A percentile compares a stretch with the other conserved stretches of the same genome.
phyloP scores from a whole-genome alignment of 495 filamentous ascomycete genomes.

The Penicillium arizonense region DNA sequence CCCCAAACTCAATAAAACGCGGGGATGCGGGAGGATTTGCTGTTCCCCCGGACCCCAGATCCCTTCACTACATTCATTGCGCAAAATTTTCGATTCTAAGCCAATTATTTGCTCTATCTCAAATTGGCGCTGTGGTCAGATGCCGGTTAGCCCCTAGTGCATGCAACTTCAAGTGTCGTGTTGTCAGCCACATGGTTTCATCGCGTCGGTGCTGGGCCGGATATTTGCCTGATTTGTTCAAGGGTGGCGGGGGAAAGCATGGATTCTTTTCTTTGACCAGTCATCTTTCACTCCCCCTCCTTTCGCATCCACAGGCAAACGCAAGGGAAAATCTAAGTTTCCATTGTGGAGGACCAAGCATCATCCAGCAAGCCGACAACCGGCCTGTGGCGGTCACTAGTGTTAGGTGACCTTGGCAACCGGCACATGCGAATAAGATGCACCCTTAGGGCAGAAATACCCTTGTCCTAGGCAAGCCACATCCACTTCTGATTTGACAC shows the following conservation, averaged over 20 bases:
- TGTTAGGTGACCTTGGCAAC: neutral
- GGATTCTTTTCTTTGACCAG: neutral
- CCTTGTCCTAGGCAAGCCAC: too few species aligned
- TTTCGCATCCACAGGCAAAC: neutral
- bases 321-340: neutral
- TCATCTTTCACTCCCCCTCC: neutral
- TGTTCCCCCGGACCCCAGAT: neutral
- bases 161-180: conserved; percentile 20
- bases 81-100: neutral
- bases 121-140: neutral
- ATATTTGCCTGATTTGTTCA: conserved; percentile 4
- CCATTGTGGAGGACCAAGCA: neutral
- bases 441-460: neutral
- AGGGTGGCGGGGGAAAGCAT: neutral
- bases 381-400: neutral
- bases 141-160: neutral
- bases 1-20: neutral
- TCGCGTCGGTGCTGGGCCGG: conserved; percentile 7
- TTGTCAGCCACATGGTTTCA: conserved; percentile 27
- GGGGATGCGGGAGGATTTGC: neutral
- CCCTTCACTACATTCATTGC: neutral
- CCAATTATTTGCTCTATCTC: conserved; percentile 1
- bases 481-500: too few species aligned
- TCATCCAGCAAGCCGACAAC: neutral
- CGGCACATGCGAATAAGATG: neutral